Conservation (phyloP, 768 basidiomycete genomes). For the Amanita inopinata region DNA sequence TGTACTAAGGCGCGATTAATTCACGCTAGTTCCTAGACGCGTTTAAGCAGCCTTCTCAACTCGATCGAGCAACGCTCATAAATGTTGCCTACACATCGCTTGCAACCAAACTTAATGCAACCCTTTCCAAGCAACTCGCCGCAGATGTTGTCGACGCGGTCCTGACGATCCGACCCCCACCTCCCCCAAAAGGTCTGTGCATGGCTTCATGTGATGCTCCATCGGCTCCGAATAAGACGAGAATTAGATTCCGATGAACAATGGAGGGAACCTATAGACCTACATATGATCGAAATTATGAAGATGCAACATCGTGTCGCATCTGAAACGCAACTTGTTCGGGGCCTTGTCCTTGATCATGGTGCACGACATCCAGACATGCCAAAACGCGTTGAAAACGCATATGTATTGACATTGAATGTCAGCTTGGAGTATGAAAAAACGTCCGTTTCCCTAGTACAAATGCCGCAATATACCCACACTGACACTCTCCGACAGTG, state of each 20-base stretch:
- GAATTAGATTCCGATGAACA: slow-evolving; percentile 50
- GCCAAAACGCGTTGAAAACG: slow-evolving; percentile 97
- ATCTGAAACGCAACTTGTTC: slow-evolving; percentile 91
- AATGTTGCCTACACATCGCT: slow-evolving; percentile 94
- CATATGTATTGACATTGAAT: slow-evolving; percentile 89
- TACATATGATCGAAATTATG: slow-evolving; percentile 99
- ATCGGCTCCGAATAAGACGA: slow-evolving; percentile 11
- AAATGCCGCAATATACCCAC: slow-evolving; percentile 12
- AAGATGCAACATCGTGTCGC: slow-evolving; percentile 99
- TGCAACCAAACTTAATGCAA: slow-evolving; percentile 79
- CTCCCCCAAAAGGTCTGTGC: slow-evolving; percentile 44
- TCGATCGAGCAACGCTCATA: slow-evolving; percentile 87
- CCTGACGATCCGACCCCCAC: slow-evolving; percentile 68
- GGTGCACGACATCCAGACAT: slow-evolving; percentile 98
- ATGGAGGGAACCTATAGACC: slow-evolving; percentile 85
- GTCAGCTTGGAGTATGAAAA: slow-evolving; percentile 99
- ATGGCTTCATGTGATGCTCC: slow-evolving; percentile 11
- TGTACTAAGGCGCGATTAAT: slow-evolving; percentile 5
- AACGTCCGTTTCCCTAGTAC: slow-evolving; percentile 54
- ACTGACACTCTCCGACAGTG: slow-evolving; percentile 39
- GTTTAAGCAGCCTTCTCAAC: slow-evolving; percentile 68
- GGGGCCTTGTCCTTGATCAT: slow-evolving; percentile 94
- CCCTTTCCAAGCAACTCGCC: slow-evolving; percentile 79
- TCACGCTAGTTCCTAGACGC: slow-evolving; percentile 80
- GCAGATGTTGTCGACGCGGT: slow-evolving; percentile 96